These are phyloP conservation scores for Scorias spongiosa DNA, from an alignment of 2,329 filamentous ascomycete genomes.

Conservation along the genomic window DNA sequence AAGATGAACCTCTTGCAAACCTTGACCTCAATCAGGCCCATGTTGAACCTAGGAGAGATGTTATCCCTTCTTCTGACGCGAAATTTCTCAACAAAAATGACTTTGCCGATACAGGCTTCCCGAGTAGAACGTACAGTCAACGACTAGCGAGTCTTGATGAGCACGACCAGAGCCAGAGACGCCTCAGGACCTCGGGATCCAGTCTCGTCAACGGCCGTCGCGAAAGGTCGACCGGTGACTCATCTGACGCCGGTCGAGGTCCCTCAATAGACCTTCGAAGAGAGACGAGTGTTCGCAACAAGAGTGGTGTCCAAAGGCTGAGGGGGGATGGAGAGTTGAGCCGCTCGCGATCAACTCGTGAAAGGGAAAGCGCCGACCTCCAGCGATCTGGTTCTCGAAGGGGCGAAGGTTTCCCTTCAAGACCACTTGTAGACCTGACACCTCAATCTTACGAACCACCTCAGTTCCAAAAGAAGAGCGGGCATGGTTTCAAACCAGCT, in stretches of 20 bases:
- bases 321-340: slow-evolving; percentile 7
- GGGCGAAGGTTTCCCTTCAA: slow-evolving; percentile 20
- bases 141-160: slow-evolving; percentile 25
- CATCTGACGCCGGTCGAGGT: background rate
- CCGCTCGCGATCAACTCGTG: slow-evolving; percentile 7
- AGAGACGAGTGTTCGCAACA: background rate
- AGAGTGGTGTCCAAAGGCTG: slow-evolving; percentile 3
- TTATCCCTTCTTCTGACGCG: background rate
- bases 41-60: slow-evolving; percentile 5
- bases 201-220: slow-evolving; percentile 37
- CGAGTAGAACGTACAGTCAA: slow-evolving; percentile 36
- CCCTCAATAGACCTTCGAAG: background rate
- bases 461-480: slow-evolving; percentile 35
- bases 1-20: slow-evolving; percentile 22
- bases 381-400: slow-evolving; percentile 29
- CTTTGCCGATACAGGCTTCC: slow-evolving; percentile 32
- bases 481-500: slow-evolving; percentile 31
- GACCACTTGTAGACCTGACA: slow-evolving; percentile 54
- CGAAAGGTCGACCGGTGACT: slow-evolving; percentile 7
- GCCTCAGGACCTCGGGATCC: slow-evolving; percentile 41
- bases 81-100: slow-evolving; percentile 20
- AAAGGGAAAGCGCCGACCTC: slow-evolving; percentile 18
- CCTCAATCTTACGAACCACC: slow-evolving; percentile 50
- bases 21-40: slow-evolving; percentile 9
- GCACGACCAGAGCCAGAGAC: slow-evolving; percentile 18